Base-by-base conservation (phyloP, 139 green algal genomes). In the Bryopsis sp. region DNA sequence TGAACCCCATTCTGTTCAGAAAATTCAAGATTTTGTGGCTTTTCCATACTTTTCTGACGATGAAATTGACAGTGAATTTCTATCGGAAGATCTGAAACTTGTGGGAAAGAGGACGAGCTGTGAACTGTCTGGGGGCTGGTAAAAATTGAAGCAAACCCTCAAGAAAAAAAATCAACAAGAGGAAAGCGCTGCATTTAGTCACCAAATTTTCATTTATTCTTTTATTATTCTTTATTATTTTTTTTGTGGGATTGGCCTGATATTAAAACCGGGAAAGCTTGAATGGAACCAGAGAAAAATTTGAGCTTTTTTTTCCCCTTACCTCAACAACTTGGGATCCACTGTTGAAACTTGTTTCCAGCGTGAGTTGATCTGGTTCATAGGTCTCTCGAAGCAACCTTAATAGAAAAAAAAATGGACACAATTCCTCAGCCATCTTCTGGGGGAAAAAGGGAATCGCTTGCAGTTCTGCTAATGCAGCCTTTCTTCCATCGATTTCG, bases 371-470 rank as follows among this genome's bases (percentile, higher is more conserved):
- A 70, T 98, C 81, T 1, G 91, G 94, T 80, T 98, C 92, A 77
- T 89, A 99, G 0, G 94, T 99, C 73, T 99, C 94, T 1, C 84
- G 79, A 63, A 99, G 76, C 62, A 99, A 81, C 86, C 86, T 92
- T 75, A 48, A 59, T 32, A 19, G 48, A n/a, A 1, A 26, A 69
- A 34, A 6, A 58, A 32, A 4, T 38, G 43, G 1, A 54, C 1
- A n/a, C 11, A 35, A 24, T 2, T 63, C 38, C 47, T 50, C 1
- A 47, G 7, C 7, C 24, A 15, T 54, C 26, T n/a, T 72, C 1
- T 39, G 19, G 64, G 19, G 33, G 2, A 38, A 72, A 58, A 37
- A 2, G 24, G 47, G n/a, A 71, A 48, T 22, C 36, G 33, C 67
- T 31, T 4, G 29, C 46, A 66, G 29, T 28, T 33, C 46, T 66